phyloP scores from a whole-genome alignment of 345 rosid species.

The Kernera saxatilis region DNA sequence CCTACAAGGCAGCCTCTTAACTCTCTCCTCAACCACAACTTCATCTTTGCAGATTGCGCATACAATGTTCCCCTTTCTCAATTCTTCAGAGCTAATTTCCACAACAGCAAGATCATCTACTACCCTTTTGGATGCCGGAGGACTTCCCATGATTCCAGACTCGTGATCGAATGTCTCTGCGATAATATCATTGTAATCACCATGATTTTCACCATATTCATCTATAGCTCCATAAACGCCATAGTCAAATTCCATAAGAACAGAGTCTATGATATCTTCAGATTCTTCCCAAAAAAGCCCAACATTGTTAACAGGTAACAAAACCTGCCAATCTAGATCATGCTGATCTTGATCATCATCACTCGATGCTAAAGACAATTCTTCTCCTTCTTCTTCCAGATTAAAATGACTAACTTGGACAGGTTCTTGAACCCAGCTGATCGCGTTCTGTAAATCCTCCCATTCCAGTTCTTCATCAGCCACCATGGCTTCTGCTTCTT shows the following conservation, averaged over 20 bases:
- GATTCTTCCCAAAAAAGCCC: conserved; percentile 1
- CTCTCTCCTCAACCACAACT: conserved; percentile 48
- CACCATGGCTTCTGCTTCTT: background rate
- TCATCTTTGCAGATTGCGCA: conserved; percentile 94
- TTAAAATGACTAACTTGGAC: background rate
- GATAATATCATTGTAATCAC: conserved; percentile 1
- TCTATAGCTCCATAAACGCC: background rate
- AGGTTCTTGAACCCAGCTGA: background rate
- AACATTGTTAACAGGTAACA: background rate
- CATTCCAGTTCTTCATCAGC: conserved; percentile 23
- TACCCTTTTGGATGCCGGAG: conserved; percentile 60
- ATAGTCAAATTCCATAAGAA: background rate
- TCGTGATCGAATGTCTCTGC: conserved; percentile 20
- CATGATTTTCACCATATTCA: background rate
- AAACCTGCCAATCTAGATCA: conserved; percentile 27
- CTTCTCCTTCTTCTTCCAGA: conserved; percentile 10
- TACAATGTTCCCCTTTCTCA: conserved; percentile 36
- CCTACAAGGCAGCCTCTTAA: conserved; percentile 68
- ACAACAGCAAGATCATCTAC: conserved; percentile 58
- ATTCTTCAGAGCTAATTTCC: conserved; percentile 42
- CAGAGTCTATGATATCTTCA: background rate
- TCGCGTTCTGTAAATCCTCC: conserved; percentile 25
- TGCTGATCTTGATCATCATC: background rate
- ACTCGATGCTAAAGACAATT: conserved; percentile 1
- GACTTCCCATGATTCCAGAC: conserved; percentile 31